These are phyloP conservation scores for Bassia scoparia DNA, from an alignment of 148 eudicot genomes.

Conservation along the genomic window DNA sequence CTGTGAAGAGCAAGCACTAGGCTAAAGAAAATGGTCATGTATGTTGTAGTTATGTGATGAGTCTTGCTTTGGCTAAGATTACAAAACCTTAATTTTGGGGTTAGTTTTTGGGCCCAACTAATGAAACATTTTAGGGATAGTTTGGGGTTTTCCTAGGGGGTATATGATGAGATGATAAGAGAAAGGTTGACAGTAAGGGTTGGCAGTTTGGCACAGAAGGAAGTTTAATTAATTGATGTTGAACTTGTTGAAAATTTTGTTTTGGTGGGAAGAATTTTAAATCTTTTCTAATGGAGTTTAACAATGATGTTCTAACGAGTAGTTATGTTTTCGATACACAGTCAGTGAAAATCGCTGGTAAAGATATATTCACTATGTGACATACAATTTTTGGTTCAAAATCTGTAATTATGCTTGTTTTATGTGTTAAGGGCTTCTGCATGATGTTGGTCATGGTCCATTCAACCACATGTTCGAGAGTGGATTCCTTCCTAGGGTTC, in stretches of 20 bases:
- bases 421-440: conserved; percentile 55
- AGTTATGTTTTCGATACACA: conserved; percentile 60
- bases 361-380: background rate
- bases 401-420: background rate
- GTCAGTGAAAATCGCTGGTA: conserved; percentile 71
- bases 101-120: too few relatives aligned
- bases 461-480: conserved; percentile 93
- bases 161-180: too few relatives aligned
- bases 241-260: conserved; percentile 1
- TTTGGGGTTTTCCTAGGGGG: too few relatives aligned
- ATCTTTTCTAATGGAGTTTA: background rate
- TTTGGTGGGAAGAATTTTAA: background rate
- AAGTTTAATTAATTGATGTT: background rate
- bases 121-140: too few relatives aligned
- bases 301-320: background rate
- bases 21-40: background rate
- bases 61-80: background rate
- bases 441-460: conserved; percentile 97
- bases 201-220: background rate
- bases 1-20: conserved; percentile 34
- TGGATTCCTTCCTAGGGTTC: conserved; percentile 72
- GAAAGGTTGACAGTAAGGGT: too few relatives aligned
- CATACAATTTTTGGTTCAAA: background rate
- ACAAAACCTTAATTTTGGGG: too few relatives aligned
- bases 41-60: background rate